Percentiles rank a stretch among this genome's conserved stretches.
These are phyloP conservation scores for Xylaria sp. DNA, from an alignment of 2,329 filamentous ascomycete species.

Conservation along the genomic window DNA sequence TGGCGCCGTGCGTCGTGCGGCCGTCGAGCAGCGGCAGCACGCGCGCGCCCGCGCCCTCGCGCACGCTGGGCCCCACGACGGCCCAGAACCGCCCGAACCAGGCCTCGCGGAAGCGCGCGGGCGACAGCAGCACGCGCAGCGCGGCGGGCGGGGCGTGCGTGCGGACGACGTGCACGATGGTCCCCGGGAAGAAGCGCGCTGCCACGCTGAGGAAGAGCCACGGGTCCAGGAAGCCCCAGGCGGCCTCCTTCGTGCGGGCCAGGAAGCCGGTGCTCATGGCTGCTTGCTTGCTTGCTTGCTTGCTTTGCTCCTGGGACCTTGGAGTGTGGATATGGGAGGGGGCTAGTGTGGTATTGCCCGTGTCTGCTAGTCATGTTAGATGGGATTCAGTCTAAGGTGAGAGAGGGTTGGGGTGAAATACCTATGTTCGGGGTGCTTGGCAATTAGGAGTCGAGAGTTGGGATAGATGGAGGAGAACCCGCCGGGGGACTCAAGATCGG, in stretches of 20 bases:
- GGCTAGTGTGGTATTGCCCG: no score
- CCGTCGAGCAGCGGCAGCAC: constrained; percentile 63
- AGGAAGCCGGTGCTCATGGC: constrained; percentile 23
- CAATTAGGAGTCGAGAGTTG: no score
- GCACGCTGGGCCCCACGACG: constrained; percentile 56
- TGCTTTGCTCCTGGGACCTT: not conserved
- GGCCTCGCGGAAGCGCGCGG: constrained; percentile 47
- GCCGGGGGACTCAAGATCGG: no score
- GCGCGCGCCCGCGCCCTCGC: constrained; percentile 46
- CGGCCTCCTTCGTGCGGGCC: constrained; percentile 30
- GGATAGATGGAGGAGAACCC: no score
- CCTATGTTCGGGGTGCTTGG: no score
- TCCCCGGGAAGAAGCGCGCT: constrained; percentile 56
- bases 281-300: not conserved
- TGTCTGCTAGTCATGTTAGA: no score
- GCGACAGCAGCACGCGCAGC: constrained; percentile 40
- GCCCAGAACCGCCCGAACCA: constrained; percentile 70
- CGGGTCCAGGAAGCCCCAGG: constrained; percentile 50
- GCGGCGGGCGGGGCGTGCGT: constrained; percentile 39
- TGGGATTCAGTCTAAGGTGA: no score
- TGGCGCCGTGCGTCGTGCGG: constrained; percentile 46
- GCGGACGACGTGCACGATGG: constrained; percentile 51
- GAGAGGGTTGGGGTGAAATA: no score
- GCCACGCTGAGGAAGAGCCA: constrained; percentile 60
- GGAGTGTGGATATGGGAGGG: not conserved